Evolutionary conservation across 23 red algal genomes (phyloP), one percentile per base, ranked within the genome.

Genomic region (Pyropia haitanensis): DNA sequence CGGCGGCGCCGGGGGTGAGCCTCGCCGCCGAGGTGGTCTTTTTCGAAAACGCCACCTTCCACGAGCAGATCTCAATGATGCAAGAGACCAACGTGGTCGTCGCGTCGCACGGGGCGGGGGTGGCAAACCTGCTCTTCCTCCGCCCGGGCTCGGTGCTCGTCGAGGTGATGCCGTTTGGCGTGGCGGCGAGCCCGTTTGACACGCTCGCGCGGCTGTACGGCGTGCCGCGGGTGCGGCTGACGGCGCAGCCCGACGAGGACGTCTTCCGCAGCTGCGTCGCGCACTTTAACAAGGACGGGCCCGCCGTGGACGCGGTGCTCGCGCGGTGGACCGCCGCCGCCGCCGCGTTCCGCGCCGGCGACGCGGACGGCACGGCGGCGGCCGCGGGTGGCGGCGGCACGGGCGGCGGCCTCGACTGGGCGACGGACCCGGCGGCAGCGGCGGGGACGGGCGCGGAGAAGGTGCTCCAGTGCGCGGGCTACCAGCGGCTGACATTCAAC

Each of bases 41-140:
- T 49, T 89, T 80, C 70, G 84, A 89, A 65, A 89, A 89, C 63
- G 65, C 58, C 13, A 77, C 81, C 21, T 87, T 87, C 63, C 81
- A 87, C 46, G 81, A 87, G 59, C 81, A 87, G 32, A 65, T 87
- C 23, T 87, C 81, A 5, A 52, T 87, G 15, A 68, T 87, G 30
- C 81, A 87, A 60, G 71, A 87, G 56, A 61, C 58, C 2, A 60
- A 58, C 21, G 71, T 87, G 18, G 72, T 87, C n/a, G 65, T 87
- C 0, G 81, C 81, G 10, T 59, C 81, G 21, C 81, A 87, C 17
- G 81, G 81, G 18, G 70, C 70, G 46, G 56, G 32, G 9, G 76
- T 70, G 53, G 71, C 81, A 7, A 87, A 87, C 39, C 56, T 87
- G 18, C 70, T 87, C 32, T 87, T 87, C 46, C 64, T 77, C 16